Conservation (phyloP, 1,284 basidiomycete species). For the Boletus subluridellus region DNA sequence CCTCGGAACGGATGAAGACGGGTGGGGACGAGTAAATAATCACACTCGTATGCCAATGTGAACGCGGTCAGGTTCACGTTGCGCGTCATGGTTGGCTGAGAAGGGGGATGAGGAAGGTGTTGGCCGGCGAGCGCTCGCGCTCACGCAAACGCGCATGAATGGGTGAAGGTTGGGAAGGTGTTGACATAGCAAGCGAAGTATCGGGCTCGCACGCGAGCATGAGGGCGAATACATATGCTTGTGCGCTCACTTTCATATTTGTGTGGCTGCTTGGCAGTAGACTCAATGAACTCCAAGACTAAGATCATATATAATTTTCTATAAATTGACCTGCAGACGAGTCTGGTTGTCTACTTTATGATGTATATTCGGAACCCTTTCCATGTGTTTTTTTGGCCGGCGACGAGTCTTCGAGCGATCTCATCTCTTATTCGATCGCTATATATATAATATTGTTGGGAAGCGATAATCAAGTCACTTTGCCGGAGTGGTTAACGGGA, state of each 20-base stretch:
- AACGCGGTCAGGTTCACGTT: background rate
- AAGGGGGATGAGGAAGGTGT: background rate
- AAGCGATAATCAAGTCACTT: slow-evolving; percentile 52
- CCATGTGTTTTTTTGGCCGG: background rate
- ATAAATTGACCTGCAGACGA: too few relatives aligned
- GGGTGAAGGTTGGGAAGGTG: background rate
- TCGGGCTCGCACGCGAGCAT: background rate
- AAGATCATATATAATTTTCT: background rate
- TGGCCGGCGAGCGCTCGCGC: background rate
- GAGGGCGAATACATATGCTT: background rate
- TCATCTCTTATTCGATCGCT: background rate
- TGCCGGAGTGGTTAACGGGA: slow-evolving; percentile 91
- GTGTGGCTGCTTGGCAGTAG: too few relatives aligned
- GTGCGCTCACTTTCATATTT: background rate
- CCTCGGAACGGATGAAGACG: too few relatives aligned
- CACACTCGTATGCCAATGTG: background rate
- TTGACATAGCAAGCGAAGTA: background rate
- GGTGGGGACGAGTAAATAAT: background rate
- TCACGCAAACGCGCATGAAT: too few relatives aligned
- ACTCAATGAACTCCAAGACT: too few relatives aligned
- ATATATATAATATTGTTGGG: background rate
- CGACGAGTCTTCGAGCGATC: background rate
- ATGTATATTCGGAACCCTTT: background rate
- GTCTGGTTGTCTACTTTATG: background rate
- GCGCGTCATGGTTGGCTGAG: background rate